Evolutionary conservation across 441 rosid genomes (phyloP).

Genomic region (Populus trichocarpa): DNA sequence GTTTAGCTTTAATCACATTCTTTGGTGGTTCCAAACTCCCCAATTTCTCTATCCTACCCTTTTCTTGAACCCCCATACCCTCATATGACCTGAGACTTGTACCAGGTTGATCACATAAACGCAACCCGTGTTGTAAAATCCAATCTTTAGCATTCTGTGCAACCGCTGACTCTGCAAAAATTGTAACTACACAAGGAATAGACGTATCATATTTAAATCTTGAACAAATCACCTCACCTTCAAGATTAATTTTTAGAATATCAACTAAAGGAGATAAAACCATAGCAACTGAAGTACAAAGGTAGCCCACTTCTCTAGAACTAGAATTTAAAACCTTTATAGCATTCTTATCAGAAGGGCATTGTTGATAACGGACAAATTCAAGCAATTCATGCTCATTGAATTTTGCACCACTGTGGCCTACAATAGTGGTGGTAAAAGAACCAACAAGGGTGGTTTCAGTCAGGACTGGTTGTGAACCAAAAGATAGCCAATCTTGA

Average conservation of each 20-base stretch:
- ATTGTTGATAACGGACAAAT: conserved; percentile 67
- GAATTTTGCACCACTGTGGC: conserved; percentile 47
- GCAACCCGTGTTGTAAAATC: conserved; percentile 47
- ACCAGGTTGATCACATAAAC: conserved; percentile 29
- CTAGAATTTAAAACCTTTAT: conserved; percentile 71
- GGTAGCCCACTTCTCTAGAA: conserved; percentile 69
- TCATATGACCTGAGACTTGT: conserved; percentile 1
- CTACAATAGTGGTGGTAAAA: conserved; percentile 67
- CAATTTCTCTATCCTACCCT: conserved; percentile 54
- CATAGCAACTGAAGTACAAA: conserved; percentile 63
- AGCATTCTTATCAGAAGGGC: conserved; percentile 59
- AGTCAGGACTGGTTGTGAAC: conserved; percentile 11
- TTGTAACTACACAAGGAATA: conserved; percentile 60
- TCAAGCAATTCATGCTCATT: conserved; percentile 77
- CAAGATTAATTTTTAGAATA: conserved; percentile 33
- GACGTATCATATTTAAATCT: conserved; percentile 38
- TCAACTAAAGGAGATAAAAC: conserved; percentile 68
- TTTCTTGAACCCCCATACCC: conserved; percentile 57
- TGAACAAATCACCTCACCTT: conserved; percentile 69
- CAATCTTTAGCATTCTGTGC: conserved; percentile 27
- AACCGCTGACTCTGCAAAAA: conserved; percentile 50
- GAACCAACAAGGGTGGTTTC: conserved; percentile 65
- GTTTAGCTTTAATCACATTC: too few relatives aligned
- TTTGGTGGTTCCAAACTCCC: conserved; percentile 45
- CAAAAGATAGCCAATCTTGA: not conserved